Percentiles rank a stretch among this genome's conserved stretches.
Evolutionary conservation across 176 grass and related monocot genomes (phyloP).

Genomic region (Avena eriantha): DNA sequence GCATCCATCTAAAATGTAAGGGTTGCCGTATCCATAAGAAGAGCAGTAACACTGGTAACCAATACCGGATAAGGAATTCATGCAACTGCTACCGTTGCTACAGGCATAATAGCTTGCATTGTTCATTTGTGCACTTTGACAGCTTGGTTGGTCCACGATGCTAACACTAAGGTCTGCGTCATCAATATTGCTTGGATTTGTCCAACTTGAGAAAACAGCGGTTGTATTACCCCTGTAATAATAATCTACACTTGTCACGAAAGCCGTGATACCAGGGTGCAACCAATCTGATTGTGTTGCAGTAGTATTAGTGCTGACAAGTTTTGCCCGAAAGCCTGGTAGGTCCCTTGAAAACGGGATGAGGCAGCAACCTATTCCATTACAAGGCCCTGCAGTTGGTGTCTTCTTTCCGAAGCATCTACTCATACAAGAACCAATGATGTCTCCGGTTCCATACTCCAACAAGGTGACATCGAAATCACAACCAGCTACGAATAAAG

Average conservation of each 20-base stretch:
- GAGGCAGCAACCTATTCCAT: conserved; percentile 18
- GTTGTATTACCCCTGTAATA: too few relatives aligned
- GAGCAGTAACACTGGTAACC: not conserved
- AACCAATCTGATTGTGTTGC: not conserved
- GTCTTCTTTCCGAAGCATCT: not conserved
- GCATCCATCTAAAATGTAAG: not conserved
- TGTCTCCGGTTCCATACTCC: not conserved
- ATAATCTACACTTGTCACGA: not conserved
- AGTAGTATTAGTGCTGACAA: not conserved
- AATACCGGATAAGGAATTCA: not conserved
- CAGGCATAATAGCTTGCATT: not conserved
- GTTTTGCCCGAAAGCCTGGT: not conserved
- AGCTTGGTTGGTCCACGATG: not conserved
- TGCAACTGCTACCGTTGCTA: not conserved
- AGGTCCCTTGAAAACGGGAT: not conserved
- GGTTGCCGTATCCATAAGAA: not conserved
- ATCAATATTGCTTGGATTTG: not conserved
- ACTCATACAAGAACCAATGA: not conserved
- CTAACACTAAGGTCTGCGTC: not conserved
- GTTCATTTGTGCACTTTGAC: not conserved
- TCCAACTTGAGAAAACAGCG: too few relatives aligned
- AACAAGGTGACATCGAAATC: not conserved
- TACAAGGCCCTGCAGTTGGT: not conserved
- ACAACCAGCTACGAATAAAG: not conserved
- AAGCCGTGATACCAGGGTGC: not conserved